Conservation (phyloP, 164 flowering plant genomes). For the Saururus chinensis region DNA sequence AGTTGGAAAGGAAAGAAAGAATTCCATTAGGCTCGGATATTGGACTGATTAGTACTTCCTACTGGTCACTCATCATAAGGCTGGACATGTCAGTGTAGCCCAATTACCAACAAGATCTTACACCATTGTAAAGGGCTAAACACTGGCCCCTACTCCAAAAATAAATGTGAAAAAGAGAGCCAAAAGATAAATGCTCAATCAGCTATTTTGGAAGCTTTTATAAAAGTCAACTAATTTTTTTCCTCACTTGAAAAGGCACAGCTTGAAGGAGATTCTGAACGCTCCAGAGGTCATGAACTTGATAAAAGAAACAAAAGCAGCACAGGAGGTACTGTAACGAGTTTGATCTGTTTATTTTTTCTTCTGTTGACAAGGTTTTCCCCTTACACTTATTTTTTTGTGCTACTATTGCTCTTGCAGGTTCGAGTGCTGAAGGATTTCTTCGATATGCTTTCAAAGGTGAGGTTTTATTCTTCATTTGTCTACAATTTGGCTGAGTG, state of each 20-base stretch:
- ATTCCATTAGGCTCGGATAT: too few relatives aligned
- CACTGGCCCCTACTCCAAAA: too few relatives aligned
- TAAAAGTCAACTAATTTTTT: neutral
- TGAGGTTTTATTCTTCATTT: slow-evolving; percentile 41
- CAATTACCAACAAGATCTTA: too few relatives aligned
- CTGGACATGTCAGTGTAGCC: too few relatives aligned
- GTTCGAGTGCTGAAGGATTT: slow-evolving; percentile 86
- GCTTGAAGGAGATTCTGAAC: slow-evolving; percentile 84
- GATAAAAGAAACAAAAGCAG: slow-evolving; percentile 98
- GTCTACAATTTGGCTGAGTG: neutral
- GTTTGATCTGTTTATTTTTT: neutral
- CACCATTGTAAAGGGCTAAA: too few relatives aligned
- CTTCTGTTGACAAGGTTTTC: slow-evolving; percentile 1
- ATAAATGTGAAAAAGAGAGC: too few relatives aligned
- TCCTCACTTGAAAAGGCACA: slow-evolving; percentile 57
- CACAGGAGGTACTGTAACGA: slow-evolving; percentile 63
- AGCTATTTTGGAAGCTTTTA: neutral
- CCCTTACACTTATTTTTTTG: neutral
- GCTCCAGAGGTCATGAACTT: slow-evolving; percentile 83
- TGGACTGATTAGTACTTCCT: too few relatives aligned
- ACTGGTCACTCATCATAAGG: too few relatives aligned
- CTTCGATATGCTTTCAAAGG: slow-evolving; percentile 92
- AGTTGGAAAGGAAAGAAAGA: too few relatives aligned
- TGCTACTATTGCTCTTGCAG: slow-evolving; percentile 24
- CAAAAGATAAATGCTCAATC: too few relatives aligned